Conservation (phyloP, 2,329 filamentous ascomycete genomes). For the Aspergillus tamarii region DNA sequence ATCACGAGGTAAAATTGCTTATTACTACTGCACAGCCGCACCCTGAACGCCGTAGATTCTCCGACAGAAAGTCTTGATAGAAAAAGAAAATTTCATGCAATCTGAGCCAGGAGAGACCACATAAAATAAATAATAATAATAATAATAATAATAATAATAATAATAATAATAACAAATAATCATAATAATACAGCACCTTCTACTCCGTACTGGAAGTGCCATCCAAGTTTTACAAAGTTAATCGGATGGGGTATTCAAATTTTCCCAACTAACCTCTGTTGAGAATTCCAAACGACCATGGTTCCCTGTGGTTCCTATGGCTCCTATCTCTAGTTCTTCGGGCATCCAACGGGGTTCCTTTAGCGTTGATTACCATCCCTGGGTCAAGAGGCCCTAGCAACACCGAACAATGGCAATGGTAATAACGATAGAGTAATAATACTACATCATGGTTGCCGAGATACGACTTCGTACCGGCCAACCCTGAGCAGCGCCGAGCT, state of each 20-base stretch:
- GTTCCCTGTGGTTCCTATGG: slow-evolving; percentile 7
- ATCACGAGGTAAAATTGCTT: not conserved
- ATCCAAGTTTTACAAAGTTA: not conserved
- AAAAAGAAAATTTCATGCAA: not conserved
- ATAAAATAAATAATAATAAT: not conserved
- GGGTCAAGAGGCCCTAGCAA: slow-evolving; percentile 7
- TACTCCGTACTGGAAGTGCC: not conserved
- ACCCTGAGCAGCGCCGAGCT: not conserved
- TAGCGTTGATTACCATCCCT: slow-evolving; percentile 8
- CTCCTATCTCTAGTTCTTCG: slow-evolving; percentile 10
- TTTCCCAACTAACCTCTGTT: slow-evolving; percentile 5
- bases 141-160: too few species aligned
- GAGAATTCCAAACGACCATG: slow-evolving; percentile 10
- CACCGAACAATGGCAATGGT: not conserved
- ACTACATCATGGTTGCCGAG: slow-evolving; percentile 2
- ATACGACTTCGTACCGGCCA: not conserved
- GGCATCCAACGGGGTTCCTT: slow-evolving; percentile 11
- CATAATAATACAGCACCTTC: not conserved
- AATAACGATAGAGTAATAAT: slow-evolving; percentile 10
- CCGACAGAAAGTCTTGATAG: not conserved
- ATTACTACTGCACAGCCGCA: not conserved
- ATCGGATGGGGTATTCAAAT: not conserved
- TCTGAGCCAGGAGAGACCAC: not conserved
- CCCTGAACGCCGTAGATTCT: not conserved
- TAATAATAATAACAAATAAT: too few species aligned